phyloP scores from a whole-genome alignment of 2,329 filamentous ascomycete genomes.

The Fusarium tupiense region DNA sequence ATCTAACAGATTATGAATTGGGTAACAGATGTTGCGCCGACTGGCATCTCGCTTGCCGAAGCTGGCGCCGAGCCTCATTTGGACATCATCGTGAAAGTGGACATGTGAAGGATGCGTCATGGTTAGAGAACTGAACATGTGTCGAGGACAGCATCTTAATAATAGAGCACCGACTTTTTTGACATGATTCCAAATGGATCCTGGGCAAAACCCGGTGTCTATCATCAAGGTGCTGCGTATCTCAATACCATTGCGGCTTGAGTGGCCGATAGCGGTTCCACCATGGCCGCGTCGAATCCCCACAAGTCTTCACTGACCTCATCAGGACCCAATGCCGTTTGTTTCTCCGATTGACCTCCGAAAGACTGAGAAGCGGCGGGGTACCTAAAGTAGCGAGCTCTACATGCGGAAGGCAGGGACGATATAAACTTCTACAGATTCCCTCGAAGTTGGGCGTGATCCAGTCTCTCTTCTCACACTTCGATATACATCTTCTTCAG shows the following conservation, averaged over 20 bases:
- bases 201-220: conserved; percentile 6
- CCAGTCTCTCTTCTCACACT: conserved; percentile 3
- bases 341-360: conserved; percentile 40
- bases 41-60: conserved; percentile 31
- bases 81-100: neutral
- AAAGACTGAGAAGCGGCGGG: conserved; percentile 16
- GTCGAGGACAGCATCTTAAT: neutral
- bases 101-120: neutral
- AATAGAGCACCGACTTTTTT: neutral
- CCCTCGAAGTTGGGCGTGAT: neutral
- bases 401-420: conserved; percentile 8
- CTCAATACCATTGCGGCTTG: conserved; percentile 14
- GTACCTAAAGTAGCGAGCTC: neutral
- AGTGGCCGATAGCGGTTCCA: conserved; percentile 34
- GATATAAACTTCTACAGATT: conserved; percentile 29
- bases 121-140: neutral
- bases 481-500: conserved; percentile 2
- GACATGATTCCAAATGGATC: conserved; percentile 30
- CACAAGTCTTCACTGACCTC: conserved; percentile 42
- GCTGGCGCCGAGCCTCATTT: conserved; percentile 30
- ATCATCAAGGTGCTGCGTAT: conserved; percentile 39
- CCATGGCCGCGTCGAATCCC: conserved; percentile 30
- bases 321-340: conserved; percentile 28
- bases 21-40: conserved; percentile 34
- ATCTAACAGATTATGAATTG: conserved; percentile 38